phyloP scores from a whole-genome alignment of 2,329 filamentous ascomycete species.

The Plenodomus lindquistii region DNA sequence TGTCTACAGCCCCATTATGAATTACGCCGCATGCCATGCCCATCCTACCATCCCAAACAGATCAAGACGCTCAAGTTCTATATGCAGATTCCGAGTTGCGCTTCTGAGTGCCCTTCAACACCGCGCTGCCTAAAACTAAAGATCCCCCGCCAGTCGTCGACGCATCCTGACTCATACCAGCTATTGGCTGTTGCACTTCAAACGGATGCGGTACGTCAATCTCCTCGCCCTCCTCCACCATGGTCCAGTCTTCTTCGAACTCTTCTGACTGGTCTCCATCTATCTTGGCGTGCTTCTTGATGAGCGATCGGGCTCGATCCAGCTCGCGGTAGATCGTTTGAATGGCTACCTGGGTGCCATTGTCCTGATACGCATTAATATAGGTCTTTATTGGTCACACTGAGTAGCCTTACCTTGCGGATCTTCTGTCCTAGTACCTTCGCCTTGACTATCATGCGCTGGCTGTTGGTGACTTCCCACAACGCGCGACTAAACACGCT shows the following conservation, averaged over 20 bases:
- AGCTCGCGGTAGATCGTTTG: constrained; percentile 93
- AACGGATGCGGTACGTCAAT: constrained; percentile 24
- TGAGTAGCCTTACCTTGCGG: constrained; percentile 73
- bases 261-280: constrained; percentile 56
- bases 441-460: constrained; percentile 90
- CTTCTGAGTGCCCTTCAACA: constrained; percentile 29
- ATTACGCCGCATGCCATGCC: not conserved
- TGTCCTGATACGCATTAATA: constrained; percentile 63
- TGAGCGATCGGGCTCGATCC: constrained; percentile 85
- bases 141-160: constrained; percentile 23
- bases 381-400: constrained; percentile 21
- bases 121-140: constrained; percentile 38
- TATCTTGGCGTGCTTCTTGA: constrained; percentile 61
- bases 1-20: constrained; percentile 3
- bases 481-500: constrained; percentile 81
- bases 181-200: constrained; percentile 24
- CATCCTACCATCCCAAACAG: not conserved
- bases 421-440: constrained; percentile 82
- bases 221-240: constrained; percentile 68
- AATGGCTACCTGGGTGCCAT: constrained; percentile 87
- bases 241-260: constrained; percentile 87
- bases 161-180: constrained; percentile 28
- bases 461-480: constrained; percentile 88
- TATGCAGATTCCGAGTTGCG: constrained; percentile 22
- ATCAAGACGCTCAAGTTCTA: constrained; percentile 14